Percentiles rank a stretch among this genome's conserved stretches.
Evolutionary conservation across 2,329 filamentous ascomycete genomes (phyloP).

Genomic region (Fusarium fujikuroi): DNA sequence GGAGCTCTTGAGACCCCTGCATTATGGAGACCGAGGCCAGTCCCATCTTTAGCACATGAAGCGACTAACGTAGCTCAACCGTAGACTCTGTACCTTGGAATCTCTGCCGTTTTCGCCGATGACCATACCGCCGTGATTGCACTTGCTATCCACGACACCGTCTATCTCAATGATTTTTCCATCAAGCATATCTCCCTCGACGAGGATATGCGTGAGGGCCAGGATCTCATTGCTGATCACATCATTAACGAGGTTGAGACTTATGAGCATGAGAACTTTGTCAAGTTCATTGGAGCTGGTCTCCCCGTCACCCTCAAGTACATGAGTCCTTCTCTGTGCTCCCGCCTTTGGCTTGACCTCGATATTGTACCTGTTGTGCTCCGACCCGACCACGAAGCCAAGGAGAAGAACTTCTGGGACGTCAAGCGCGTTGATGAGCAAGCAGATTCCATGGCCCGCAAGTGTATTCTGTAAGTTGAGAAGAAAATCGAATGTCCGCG

Average conservation of each 20-base stretch:
- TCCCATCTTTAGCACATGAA: background rate
- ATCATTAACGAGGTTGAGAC: constrained; percentile 65
- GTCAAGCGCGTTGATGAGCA: constrained; percentile 78
- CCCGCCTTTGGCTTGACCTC: constrained; percentile 78
- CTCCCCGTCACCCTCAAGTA: constrained; percentile 69
- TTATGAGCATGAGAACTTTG: constrained; percentile 73
- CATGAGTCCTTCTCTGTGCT: constrained; percentile 72
- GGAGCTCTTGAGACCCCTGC: background rate
- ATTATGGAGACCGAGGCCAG: background rate
- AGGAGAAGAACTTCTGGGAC: constrained; percentile 59
- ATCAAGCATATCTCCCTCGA: constrained; percentile 66
- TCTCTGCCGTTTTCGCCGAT: constrained; percentile 65
- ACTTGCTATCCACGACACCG: constrained; percentile 77
- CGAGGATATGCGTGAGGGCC: constrained; percentile 51
- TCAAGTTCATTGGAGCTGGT: constrained; percentile 81
- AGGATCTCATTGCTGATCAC: constrained; percentile 66
- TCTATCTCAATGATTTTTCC: constrained; percentile 79
- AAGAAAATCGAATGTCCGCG: background rate
- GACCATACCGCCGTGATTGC: constrained; percentile 68
- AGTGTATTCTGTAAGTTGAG: constrained; percentile 73
- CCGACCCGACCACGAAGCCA: constrained; percentile 57
- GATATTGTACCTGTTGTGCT: constrained; percentile 80
- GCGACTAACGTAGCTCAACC: constrained; percentile 20
- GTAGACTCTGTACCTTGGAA: constrained; percentile 71
- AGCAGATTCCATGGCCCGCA: constrained; percentile 82